These are phyloP conservation scores for Aspergillus japonicus DNA, from an alignment of 2,329 filamentous ascomycete species.

Conservation along the genomic window DNA sequence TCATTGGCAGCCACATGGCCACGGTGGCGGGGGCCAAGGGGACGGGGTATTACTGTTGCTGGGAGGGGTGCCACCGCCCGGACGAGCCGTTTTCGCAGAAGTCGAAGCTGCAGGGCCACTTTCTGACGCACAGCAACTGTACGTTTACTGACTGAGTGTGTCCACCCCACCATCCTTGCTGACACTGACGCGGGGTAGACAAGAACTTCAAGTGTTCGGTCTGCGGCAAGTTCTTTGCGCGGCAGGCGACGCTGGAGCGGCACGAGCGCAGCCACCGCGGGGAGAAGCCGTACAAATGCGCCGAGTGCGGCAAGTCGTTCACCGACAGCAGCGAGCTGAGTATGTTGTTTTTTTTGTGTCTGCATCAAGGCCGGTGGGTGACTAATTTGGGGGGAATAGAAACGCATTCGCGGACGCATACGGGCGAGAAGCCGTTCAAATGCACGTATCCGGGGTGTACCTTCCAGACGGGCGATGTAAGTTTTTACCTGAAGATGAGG, in stretches of 20 bases:
- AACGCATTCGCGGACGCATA: constrained; percentile 45
- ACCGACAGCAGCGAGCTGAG: constrained; percentile 47
- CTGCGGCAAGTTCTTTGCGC: constrained; percentile 43
- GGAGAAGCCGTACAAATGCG: constrained; percentile 45
- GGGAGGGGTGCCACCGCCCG: constrained; percentile 44
- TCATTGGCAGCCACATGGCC: constrained; percentile 38
- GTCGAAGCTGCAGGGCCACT: constrained; percentile 46
- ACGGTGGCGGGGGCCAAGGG: constrained; percentile 40
- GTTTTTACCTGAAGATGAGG: constrained; percentile 8
- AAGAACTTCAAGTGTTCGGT: constrained; percentile 44
- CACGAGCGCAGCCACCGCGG: constrained; percentile 47
- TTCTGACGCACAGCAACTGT: constrained; percentile 47
- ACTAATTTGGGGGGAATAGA: constrained; percentile 31
- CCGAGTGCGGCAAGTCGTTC: constrained; percentile 43
- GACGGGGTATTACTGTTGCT: constrained; percentile 46
- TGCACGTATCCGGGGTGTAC: constrained; percentile 44
- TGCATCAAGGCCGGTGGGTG: too few relatives aligned
- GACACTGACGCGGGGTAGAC: constrained; percentile 24
- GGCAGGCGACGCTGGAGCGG: constrained; percentile 45
- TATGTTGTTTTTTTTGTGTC: constrained; percentile 21
- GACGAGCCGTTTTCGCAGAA: constrained; percentile 47
- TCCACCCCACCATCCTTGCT: background rate
- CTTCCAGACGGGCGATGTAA: constrained; percentile 46
- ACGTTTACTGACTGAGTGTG: constrained; percentile 9
- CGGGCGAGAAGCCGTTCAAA: constrained; percentile 46